Base-by-base conservation (phyloP, 139 green algal species). In the Eudorina sp. region DNA sequence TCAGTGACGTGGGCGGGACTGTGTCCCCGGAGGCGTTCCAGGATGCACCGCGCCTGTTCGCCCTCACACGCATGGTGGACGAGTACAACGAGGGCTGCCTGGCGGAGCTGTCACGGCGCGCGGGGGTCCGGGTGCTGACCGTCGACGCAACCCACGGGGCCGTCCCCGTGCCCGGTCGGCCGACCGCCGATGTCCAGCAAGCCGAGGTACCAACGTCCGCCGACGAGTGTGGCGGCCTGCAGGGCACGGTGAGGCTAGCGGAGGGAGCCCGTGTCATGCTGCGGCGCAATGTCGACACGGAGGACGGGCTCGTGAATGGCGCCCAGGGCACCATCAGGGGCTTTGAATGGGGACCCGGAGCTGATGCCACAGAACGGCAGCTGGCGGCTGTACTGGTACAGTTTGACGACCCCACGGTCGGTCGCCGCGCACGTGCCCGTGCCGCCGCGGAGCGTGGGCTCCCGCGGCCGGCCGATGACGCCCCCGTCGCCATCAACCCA, bases 171-270 rank as follows among this genome's bases (percentile, higher is more conserved):
- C 46, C 38, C 21, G 74, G 74, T 53, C 25, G 74, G 27, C 29
- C 43, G 29, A 83, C 41, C 45, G 46, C 29, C 45, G 45, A 62
- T 23, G 45, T 66, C 38, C 45, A 40, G 6, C 34, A 46, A 6
- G 74, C 41, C 14, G 41, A 64, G 46, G n/a, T 83, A 27, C 46
- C 74, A 34, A 6, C 29, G 29, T 68, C 46, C 25, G 74, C 74
- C 8, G 74, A 83, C 31, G 43, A 83, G 46, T 83, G 45, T 46
- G 74, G 74, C 29, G 74, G 74, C 29, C 74, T 83, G 74, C 46
- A 62, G 29, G 45, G 45, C 74, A 34, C 29, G 19, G 74, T 83
- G 43, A 29, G 29, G 19, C 43, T 83, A 9, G 74, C 74, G 25
- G 43, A 60, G 14, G 74, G 74, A 6, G 74, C 74, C 19, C 74